Conservation (phyloP, 768 basidiomycete species). For the Chalciporus sphaerocephalus region DNA sequence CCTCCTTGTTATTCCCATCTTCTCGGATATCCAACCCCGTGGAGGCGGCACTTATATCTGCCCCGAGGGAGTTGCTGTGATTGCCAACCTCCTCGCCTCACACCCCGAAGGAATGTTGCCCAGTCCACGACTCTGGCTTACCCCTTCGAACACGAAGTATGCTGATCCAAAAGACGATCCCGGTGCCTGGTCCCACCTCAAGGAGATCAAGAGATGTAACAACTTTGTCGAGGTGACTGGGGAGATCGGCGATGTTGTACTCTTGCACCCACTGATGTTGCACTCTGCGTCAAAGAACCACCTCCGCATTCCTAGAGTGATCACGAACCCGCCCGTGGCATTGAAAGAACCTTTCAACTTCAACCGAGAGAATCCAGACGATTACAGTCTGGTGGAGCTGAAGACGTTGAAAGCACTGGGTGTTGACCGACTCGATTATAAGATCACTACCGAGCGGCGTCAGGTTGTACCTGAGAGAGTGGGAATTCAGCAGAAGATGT, state of each 20-base stretch:
- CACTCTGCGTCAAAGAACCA: conserved; percentile 62
- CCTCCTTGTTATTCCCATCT: conserved; percentile 4
- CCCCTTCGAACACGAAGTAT: conserved; percentile 6
- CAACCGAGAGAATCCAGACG: conserved; percentile 6
- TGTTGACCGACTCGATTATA: conserved; percentile 8
- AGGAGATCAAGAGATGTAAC: conserved; percentile 2
- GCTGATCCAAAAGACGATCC: conserved; percentile 1
- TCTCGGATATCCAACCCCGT: conserved; percentile 5
- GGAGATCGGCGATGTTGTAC: conserved; percentile 8
- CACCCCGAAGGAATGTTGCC: conserved; percentile 4
- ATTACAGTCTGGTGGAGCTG: conserved; percentile 5
- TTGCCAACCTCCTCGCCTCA: conserved; percentile 1
- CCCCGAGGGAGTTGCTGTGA: conserved; percentile 6
- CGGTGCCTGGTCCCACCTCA: conserved; percentile 2
- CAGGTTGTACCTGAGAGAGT: conserved; percentile 4
- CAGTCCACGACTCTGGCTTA: neutral
- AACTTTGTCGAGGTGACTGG: conserved; percentile 1
- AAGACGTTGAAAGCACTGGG: conserved; percentile 2
- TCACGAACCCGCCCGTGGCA: conserved; percentile 62
- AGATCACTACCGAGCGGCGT: conserved; percentile 2
- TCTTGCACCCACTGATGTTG: conserved; percentile 56
- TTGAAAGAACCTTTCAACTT: conserved; percentile 51
- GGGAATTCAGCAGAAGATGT: conserved; percentile 3
- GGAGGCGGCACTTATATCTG: conserved; percentile 3
- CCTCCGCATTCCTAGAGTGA: conserved; percentile 51